Conservation (phyloP, 2,329 filamentous ascomycete species). For the Stylonectria norvegica region DNA sequence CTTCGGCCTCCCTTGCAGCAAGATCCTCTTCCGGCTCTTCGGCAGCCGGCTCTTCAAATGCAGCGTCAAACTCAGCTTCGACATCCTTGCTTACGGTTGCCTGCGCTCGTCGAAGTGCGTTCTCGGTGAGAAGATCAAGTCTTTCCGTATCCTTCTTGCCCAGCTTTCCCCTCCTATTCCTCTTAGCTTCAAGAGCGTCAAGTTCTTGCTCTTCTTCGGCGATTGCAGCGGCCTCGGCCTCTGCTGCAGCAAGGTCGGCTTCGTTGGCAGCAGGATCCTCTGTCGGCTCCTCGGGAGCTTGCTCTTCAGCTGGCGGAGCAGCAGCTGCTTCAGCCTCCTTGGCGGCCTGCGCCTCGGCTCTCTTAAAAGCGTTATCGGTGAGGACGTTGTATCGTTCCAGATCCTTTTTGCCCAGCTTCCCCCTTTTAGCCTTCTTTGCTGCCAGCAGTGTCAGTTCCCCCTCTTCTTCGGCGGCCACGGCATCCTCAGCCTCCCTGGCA, state of each 20-base stretch:
- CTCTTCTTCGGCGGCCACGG: conserved; percentile 25
- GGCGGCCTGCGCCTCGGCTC: conserved; percentile 28
- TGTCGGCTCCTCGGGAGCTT: conserved; percentile 12
- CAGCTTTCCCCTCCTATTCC: conserved; percentile 30
- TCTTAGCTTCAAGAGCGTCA: conserved; percentile 33
- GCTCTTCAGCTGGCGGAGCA: conserved; percentile 28
- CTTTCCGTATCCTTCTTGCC: conserved; percentile 30
- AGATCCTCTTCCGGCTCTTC: conserved; percentile 15
- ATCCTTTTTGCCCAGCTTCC: conserved; percentile 24
- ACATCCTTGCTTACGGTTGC: conserved; percentile 24
- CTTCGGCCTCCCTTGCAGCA: conserved; percentile 9
- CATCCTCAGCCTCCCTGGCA: conserved; percentile 28
- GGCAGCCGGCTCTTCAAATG: conserved; percentile 23
- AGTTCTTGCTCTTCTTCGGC: conserved; percentile 26
- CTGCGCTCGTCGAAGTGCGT: conserved; percentile 17
- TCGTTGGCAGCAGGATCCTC: conserved; percentile 7
- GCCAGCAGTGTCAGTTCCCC: conserved; percentile 21
- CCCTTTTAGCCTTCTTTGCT: conserved; percentile 23
- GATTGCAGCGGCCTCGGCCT: conserved; percentile 15
- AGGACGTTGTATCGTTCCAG: conserved; percentile 20
- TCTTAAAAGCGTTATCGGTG: conserved; percentile 10
- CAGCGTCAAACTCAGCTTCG: conserved; percentile 15
- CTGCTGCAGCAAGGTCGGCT: conserved; percentile 4
- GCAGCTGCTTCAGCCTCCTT: conserved; percentile 27
- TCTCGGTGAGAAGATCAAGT: conserved; percentile 22